Evolutionary conservation across 495 filamentous ascomycete species (phyloP), one percentile per base, ranked within the genome.

Genomic region (Penicillium angulare): DNA sequence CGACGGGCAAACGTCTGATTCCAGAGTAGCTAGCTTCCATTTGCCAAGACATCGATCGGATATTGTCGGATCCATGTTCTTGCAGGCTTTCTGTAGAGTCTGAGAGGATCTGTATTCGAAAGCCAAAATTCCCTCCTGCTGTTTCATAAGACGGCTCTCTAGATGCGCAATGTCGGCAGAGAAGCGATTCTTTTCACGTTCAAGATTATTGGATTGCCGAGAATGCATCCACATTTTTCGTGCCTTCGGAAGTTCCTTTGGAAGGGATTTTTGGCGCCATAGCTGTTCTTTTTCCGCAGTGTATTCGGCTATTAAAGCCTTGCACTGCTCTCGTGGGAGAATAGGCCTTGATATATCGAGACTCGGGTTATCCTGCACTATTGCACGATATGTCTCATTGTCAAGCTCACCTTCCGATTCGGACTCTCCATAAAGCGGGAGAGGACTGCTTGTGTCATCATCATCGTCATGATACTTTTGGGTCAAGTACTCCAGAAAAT

Each of bases 371-470:
- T 41, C 38, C 13, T 26, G 2, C 3, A 41, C 8, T 41, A 41
- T 24, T 16, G 22, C 89, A 10, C 62, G 63, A 80, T 75, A 87
- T 0, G 81, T 86, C 1, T 79, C 72, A 9, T 72, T 53, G 39
- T 83, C 79, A 40, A 73, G 81, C 36, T 78, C 76, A 1, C 64
- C 69, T 42, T 84, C 81, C 8, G 75, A 78, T 3, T 69, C 76
- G 0, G 81, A 92, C 1, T 92, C 85, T 21, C 86, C 87, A 55
- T 81, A 86, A 0, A 77, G 4, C 10, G 90, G 83, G 3, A 87
- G 68, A 15, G 27, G 8, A 31, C 27, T 31, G 27, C 77, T 49
- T 10, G 80, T 64, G 9, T 82, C 69, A 10, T 84, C 80, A 21
- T 66, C 64, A 27, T 67, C 52, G 7, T 43, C 65, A 15, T 69